Conservation (phyloP, 1,139 yeast genomes). For the Geotrichum klebahnii region DNA sequence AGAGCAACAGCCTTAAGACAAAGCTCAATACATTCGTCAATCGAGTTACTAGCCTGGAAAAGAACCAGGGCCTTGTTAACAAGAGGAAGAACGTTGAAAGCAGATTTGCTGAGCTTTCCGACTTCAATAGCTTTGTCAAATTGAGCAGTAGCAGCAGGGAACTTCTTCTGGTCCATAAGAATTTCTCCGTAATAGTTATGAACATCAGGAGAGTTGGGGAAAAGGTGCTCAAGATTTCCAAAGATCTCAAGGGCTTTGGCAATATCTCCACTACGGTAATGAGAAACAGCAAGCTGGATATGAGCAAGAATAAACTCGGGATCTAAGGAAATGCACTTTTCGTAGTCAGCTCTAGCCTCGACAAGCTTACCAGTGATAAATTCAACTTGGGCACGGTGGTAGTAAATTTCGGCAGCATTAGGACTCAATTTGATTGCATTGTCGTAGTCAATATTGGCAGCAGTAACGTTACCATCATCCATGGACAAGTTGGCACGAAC, state of each 20-base stretch:
- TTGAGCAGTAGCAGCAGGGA: slow-evolving; percentile 69
- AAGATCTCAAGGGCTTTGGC: slow-evolving; percentile 63
- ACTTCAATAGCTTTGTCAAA: slow-evolving; percentile 88
- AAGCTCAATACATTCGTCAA: slow-evolving; percentile 56
- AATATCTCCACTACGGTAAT: slow-evolving; percentile 72
- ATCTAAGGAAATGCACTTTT: slow-evolving; percentile 69
- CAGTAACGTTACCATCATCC: slow-evolving; percentile 58
- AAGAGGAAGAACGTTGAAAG: slow-evolving; percentile 85
- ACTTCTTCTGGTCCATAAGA: slow-evolving; percentile 74
- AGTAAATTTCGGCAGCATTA: slow-evolving; percentile 74
- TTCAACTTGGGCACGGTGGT: slow-evolving; percentile 90
- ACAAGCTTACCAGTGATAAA: slow-evolving; percentile 74
- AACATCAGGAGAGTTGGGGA: slow-evolving; percentile 86
- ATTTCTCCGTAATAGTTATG: slow-evolving; percentile 96
- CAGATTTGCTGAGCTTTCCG: slow-evolving; percentile 41
- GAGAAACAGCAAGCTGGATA: slow-evolving; percentile 89
- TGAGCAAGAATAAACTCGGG: slow-evolving; percentile 76
- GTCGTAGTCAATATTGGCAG: slow-evolving; percentile 66
- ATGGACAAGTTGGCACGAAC: slow-evolving; percentile 81
- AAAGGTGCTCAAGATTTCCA: slow-evolving; percentile 65
- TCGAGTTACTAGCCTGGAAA: slow-evolving; percentile 35
- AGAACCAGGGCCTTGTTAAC: slow-evolving; percentile 76
- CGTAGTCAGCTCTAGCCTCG: slow-evolving; percentile 69
- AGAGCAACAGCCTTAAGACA: slow-evolving; percentile 71
- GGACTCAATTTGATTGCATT: slow-evolving; percentile 69